Base-by-base conservation (phyloP, 2,329 filamentous ascomycete genomes). In the Macrophomina phaseolina region DNA sequence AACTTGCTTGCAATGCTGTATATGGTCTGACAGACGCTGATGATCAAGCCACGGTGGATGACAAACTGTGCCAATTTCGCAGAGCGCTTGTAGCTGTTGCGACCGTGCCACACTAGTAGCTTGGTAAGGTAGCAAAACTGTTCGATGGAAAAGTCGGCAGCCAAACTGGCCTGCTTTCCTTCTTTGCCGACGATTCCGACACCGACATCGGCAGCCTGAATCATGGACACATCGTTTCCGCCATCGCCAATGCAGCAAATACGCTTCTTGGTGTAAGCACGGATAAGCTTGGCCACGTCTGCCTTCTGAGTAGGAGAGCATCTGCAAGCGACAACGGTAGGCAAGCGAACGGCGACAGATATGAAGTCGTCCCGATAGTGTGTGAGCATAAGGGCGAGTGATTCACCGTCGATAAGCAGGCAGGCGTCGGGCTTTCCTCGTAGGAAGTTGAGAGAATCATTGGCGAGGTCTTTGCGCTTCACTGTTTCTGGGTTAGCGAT, bases 141-240 rank as follows among this genome's bases (percentile, higher is more conserved):
- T 68, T 93, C 92, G 72, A 99, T 97, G 67, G 91, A 95, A 79
- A 99, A 99, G 78, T 99, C 95, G 11, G 95, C 96, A 0, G 96
- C 96, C 55, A 99, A 85, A 75, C 91, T 95, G 42, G 95, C 95
- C 82, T 99, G 95, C 28, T 92, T 89, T 40, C 95, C 95, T 82
- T 99, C 95, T 82, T 99, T 99, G 68, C 95, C 95, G 0, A 98
- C 95, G 69, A 99, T 99, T 68, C 95, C 95, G 32, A 99, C 94
- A 68, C 96, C 96, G 0, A 99, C 94, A 74, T 99, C 95, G 0
- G 96, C 95, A 7, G 95, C 94, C 82, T 98, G 95, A 72, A 99
- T 99, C 95, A 99, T 99, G 71, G 91, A 94, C 5, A 99, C 95
- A 77, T 99, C 96, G 80, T 99, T 99, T 73, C 96, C 95, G 71